phyloP scores from a whole-genome alignment of 73 alveolate genomes.

The Paramecium primaurelia region DNA sequence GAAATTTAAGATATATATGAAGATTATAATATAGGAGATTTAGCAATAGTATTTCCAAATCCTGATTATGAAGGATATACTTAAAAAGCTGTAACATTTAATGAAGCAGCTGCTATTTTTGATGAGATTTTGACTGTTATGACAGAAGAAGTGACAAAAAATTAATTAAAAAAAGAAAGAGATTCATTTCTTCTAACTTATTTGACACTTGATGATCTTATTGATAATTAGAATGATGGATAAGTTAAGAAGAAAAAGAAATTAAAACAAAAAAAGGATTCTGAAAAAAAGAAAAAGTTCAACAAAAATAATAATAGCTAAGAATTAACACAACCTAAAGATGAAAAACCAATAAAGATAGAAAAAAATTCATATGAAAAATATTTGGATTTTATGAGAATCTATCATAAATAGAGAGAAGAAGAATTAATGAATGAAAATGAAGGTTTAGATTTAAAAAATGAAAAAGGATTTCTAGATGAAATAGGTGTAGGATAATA shows the following conservation, averaged over 20 bases:
- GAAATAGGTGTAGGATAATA: neutral
- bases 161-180: neutral
- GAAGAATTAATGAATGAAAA: neutral
- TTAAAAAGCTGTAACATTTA: conserved; percentile 20
- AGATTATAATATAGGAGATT: conserved; percentile 30
- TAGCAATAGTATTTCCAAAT: conserved; percentile 15
- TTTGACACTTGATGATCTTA: conserved; percentile 21
- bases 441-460: neutral
- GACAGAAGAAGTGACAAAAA: conserved; percentile 32
- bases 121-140: conserved; percentile 24
- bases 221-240: neutral
- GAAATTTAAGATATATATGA: conserved; percentile 6
- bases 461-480: neutral
- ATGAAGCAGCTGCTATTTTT: neutral
- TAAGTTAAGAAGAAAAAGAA: neutral
- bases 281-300: neutral
- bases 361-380: neutral
- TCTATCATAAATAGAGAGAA: neutral
- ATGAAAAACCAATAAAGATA: neutral
- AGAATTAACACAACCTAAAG: neutral
- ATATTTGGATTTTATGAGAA: conserved; percentile 33
- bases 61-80: neutral
- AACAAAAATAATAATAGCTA: neutral
- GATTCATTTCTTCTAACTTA: neutral
- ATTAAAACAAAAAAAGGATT: neutral